A percentile compares a stretch with the other conserved stretches of the same genome.
Conservation (phyloP, 2,329 filamentous ascomycete species). For the Aureobasidium vineae region DNA sequence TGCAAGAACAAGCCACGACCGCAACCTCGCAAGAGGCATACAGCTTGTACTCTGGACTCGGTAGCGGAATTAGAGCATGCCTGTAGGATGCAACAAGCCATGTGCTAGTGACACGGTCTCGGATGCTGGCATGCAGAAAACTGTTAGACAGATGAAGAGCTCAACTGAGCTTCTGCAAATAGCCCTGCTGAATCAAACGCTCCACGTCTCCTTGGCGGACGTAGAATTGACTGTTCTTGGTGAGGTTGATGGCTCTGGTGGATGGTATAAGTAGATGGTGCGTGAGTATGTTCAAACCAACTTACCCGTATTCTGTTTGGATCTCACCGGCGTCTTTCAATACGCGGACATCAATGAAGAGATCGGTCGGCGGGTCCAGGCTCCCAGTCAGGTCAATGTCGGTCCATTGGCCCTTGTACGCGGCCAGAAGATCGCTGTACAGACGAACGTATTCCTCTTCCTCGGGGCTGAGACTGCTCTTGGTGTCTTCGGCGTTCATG, state of each 20-base stretch:
- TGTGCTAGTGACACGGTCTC: neutral
- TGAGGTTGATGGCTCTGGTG: slow-evolving; percentile 82
- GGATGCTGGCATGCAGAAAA: neutral
- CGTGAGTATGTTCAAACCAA: slow-evolving; percentile 28
- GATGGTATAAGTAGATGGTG: slow-evolving; percentile 25
- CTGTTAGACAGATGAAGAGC: too few species aligned
- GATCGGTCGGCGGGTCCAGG: slow-evolving; percentile 86
- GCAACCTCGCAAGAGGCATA: neutral
- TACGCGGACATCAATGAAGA: slow-evolving; percentile 96
- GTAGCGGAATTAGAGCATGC: neutral
- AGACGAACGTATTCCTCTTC: slow-evolving; percentile 95
- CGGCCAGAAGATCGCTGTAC: slow-evolving; percentile 88
- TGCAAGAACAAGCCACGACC: neutral
- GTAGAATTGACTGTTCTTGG: slow-evolving; percentile 98
- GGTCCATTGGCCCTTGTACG: slow-evolving; percentile 97
- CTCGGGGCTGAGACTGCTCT: slow-evolving; percentile 77
- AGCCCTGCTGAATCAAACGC: slow-evolving; percentile 88
- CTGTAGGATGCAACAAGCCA: neutral
- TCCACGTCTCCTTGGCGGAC: slow-evolving; percentile 96
- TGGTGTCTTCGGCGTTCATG: slow-evolving; percentile 50
- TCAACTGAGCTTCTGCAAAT: slow-evolving; percentile 86
- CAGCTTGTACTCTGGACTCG: neutral
- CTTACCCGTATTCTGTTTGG: slow-evolving; percentile 96
- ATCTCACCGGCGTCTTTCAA: slow-evolving; percentile 97
- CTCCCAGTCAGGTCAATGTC: slow-evolving; percentile 95